These are phyloP conservation scores for Dipteronia dyeriana DNA, from an alignment of 345 rosid species.

Conservation along the genomic window DNA sequence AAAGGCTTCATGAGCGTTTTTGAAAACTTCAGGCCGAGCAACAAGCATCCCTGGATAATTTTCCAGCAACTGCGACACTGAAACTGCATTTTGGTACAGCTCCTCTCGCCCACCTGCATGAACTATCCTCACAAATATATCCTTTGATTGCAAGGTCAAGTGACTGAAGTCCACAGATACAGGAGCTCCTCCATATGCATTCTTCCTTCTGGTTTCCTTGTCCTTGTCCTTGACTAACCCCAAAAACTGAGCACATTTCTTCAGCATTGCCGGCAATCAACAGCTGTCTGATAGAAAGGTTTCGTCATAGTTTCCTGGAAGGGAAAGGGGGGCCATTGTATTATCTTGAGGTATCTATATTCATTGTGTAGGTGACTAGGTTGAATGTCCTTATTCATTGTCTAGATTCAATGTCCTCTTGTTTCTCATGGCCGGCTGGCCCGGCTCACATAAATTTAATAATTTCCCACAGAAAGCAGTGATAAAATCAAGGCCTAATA, in stretches of 20 bases:
- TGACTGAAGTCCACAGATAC: conserved; percentile 16
- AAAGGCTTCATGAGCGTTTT: conserved; percentile 42
- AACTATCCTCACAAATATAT: conserved; percentile 48
- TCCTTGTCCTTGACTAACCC: conserved; percentile 26
- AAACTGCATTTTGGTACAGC: conserved; percentile 39
- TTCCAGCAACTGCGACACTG: conserved; percentile 48
- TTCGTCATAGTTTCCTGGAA: conserved; percentile 16
- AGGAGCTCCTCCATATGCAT: conserved; percentile 23
- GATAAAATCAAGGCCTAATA: conserved; percentile 42
- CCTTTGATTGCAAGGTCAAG: conserved; percentile 28
- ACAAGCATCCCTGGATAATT: conserved; percentile 59
- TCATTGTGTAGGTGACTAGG: conserved; percentile 11
- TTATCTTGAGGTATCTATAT: conserved; percentile 6
- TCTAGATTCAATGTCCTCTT: conserved; percentile 21
- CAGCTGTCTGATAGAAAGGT: conserved; percentile 25
- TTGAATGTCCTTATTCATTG: conserved; percentile 15
- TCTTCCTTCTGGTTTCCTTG: conserved; percentile 18
- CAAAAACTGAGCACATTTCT: conserved; percentile 27
- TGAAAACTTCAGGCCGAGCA: conserved; percentile 57
- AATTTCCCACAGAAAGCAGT: conserved; percentile 14
- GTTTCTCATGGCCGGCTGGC: conserved; percentile 37
- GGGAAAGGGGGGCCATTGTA: conserved; percentile 6
- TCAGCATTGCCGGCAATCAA: conserved; percentile 33
- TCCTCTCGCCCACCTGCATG: conserved; percentile 58
- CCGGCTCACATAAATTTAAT: conserved; percentile 25